Evolutionary conservation across 2,329 filamentous ascomycete species (phyloP), one percentile per base, ranked within the genome.

Genomic region (Fusarium proliferatum): DNA sequence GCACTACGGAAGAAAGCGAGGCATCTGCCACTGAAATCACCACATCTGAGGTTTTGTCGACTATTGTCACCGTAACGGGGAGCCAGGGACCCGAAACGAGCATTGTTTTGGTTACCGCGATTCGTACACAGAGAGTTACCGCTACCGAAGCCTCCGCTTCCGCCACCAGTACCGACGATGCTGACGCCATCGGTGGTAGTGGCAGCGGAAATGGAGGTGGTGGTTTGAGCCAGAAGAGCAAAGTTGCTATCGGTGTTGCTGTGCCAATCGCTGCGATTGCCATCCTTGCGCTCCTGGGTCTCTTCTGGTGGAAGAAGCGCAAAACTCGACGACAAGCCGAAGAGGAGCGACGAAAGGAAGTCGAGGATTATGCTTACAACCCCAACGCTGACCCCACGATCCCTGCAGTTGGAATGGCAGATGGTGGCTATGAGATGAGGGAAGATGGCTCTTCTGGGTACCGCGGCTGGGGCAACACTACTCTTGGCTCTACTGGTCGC

Each of bases 351-450:
- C 90, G 95, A 72, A 98, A 98, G 85, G 96, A 99, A 83, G 95
- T 98, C 16, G 96, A 98, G 81, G 96, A 98, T 80, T 98, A 98
- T 81, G 92, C 93, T 38, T 98, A 95, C 86, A 98, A 98, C 82
- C 96, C 96, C n/a, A 98, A 98, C 83, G 92, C 95, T 68, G 95
- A 98, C 80, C 94, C 95, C 2, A 94, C 93, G 2, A 86, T 97
- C 17, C 88, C 84, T 11, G 84, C 85, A 16, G 81, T 88, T 17
- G 86, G 83, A 43, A 80, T 80, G 41, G 82, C 82, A 10, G 89
- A 88, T 61, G 88, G 88, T 60, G 84, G 88, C 46, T 91, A 91
- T 76, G 91, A 96, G 81, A 95, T 95, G 92, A 88, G 90, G 65
- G 94, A 97, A 79, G 93, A 94, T 72, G 88, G 89, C 65, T 88